Conservation (phyloP, 2,329 filamentous ascomycete genomes). For the Exophiala sp. region DNA sequence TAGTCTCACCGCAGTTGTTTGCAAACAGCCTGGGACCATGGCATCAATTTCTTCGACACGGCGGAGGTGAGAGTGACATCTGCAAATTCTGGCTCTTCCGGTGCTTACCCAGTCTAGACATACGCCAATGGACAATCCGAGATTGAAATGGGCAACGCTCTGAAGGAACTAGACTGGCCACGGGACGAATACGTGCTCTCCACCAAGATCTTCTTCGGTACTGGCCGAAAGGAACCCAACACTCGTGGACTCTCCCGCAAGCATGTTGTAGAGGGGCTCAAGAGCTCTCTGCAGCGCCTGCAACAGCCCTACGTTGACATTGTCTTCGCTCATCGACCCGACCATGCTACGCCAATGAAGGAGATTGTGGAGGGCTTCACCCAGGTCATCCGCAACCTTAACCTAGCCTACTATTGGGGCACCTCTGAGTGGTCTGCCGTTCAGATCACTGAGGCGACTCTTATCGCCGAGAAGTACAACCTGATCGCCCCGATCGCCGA, state of each 20-base stretch:
- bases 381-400: constrained; percentile 60
- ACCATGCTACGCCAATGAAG: constrained; percentile 62
- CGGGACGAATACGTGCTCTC: constrained; percentile 53
- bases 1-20: constrained; percentile 34
- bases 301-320: constrained; percentile 64
- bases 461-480: constrained; percentile 49
- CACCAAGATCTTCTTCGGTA: constrained; percentile 48
- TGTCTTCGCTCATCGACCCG: constrained; percentile 59
- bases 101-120: constrained; percentile 16
- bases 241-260: constrained; percentile 60
- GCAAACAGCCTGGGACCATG: constrained; percentile 51
- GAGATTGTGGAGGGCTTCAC: constrained; percentile 67
- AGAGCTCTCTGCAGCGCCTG: constrained; percentile 55
- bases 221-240: constrained; percentile 51
- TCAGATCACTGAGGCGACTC: constrained; percentile 57
- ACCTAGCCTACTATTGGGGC: constrained; percentile 62
- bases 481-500: constrained; percentile 61
- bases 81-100: neutral
- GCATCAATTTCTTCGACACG: constrained; percentile 55
- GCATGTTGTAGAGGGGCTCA: constrained; percentile 62
- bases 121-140: constrained; percentile 51
- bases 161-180: constrained; percentile 54
- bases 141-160: constrained; percentile 49
- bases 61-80: constrained; percentile 40
- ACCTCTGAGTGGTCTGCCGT: constrained; percentile 63